Percentiles rank a stretch among this genome's conserved stretches.
phyloP scores from a whole-genome alignment of 768 basidiomycete genomes.

The Phanerodontia chrysosporium region DNA sequence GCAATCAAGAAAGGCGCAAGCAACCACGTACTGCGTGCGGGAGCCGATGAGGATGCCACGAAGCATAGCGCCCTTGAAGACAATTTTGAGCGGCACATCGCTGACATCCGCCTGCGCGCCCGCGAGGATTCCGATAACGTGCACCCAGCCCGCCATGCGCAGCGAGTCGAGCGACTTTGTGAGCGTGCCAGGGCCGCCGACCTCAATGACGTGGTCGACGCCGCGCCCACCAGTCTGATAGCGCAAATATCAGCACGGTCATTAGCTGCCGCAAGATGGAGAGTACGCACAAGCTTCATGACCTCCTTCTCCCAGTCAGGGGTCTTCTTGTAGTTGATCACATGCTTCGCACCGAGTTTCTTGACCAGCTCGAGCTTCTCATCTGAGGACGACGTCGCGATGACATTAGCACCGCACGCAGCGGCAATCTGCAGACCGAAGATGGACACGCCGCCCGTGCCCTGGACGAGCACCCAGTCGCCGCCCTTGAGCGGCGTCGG shows the following conservation, averaged over 20 bases:
- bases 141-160: slow-evolving; percentile 39
- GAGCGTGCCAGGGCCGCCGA: slow-evolving; percentile 52
- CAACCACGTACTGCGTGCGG: slow-evolving; percentile 51
- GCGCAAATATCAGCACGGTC: neutral
- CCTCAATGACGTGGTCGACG: slow-evolving; percentile 41
- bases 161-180: slow-evolving; percentile 37
- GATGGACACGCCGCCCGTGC: slow-evolving; percentile 53
- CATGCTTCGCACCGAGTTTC: slow-evolving; percentile 45
- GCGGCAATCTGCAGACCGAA: slow-evolving; percentile 59
- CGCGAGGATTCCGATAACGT: slow-evolving; percentile 47
- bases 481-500: slow-evolving; percentile 49
- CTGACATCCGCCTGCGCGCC: slow-evolving; percentile 24
- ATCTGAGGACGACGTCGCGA: slow-evolving; percentile 63
- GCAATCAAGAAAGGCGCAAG: too few species aligned
- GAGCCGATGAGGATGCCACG: slow-evolving; percentile 56
- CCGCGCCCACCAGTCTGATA: slow-evolving; percentile 26
- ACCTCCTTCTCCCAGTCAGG: slow-evolving; percentile 57
- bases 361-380: slow-evolving; percentile 50
- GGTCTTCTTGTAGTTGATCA: slow-evolving; percentile 57
- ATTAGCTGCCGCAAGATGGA: too few species aligned
- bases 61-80: slow-evolving; percentile 29
- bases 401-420: slow-evolving; percentile 57
- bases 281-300: slow-evolving; percentile 34
- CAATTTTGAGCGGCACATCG: slow-evolving; percentile 12
- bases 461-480: slow-evolving; percentile 50